These are phyloP conservation scores for Termitomyces sp. DNA, from an alignment of 768 basidiomycete genomes.

Conservation along the genomic window DNA sequence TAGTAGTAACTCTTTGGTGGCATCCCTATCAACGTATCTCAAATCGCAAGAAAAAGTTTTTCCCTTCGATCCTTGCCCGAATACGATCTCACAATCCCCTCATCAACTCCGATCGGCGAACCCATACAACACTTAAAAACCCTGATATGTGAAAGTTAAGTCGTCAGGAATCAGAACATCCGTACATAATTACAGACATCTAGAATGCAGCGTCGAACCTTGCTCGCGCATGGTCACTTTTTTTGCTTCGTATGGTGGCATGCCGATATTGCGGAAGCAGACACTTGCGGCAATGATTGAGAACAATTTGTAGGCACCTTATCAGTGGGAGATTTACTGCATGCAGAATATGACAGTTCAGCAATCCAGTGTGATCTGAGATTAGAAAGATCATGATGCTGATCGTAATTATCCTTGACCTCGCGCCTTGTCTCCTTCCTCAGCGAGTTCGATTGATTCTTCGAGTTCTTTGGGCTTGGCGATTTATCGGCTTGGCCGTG, in stretches of 20 bases:
- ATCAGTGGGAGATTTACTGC: neutral
- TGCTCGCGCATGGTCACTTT: neutral
- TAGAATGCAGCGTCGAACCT: neutral
- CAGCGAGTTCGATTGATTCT: neutral
- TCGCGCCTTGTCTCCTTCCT: neutral
- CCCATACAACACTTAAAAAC: neutral
- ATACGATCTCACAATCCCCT: neutral
- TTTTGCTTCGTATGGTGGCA: neutral
- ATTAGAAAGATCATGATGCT: neutral
- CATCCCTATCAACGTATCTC: neutral
- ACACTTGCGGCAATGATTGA: neutral
- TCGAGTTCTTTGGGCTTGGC: neutral
- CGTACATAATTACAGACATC: neutral
- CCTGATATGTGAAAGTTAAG: neutral
- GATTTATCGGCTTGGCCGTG: neutral
- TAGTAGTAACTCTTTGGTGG: neutral
- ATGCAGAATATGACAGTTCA: neutral
- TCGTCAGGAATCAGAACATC: neutral
- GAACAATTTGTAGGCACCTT: neutral
- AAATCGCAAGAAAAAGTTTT: neutral
- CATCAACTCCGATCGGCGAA: neutral
- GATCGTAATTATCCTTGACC: neutral
- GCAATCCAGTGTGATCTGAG: neutral
- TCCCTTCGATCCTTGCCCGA: neutral
- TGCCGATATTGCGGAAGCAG: neutral